Evolutionary conservation across 2,329 filamentous ascomycete genomes (phyloP), one percentile per base, ranked within the genome.

Genomic region (Diaporthe vaccinii): DNA sequence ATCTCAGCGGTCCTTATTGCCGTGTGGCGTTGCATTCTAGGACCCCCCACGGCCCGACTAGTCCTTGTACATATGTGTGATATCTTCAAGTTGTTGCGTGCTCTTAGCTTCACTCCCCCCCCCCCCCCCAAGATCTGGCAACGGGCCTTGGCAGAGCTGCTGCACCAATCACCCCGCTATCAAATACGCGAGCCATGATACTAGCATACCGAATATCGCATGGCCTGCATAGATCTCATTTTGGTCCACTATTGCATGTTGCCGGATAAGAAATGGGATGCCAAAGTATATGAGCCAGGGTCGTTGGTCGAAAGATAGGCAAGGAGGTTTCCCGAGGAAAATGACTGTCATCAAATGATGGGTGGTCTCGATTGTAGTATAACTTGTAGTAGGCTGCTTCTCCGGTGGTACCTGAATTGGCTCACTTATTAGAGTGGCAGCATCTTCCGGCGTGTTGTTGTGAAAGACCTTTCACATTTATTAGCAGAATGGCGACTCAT

Each of bases 141-240:
- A 31, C 14, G 6, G 41, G 59, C 61, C 61, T 65, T 65, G 61
- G 61, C 61, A 49, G 14, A 49, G 61, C 41, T 34, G 25, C 17
- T 65, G 61, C 61, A n/a, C 61, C 61, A 65, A 65, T 65, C 61
- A 65, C 28, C 41, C 59, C 28, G 3, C 41, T 65, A 65, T 65
- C 61, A 34, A 14, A 12, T 65, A 41, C 61, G 61, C 61, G 61
- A 49, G n/a, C 61, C 41, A 65, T 49, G 61, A 65, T 65, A 49
- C 61, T 17, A 65, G 41, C 20, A 49, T 10, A 31, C 61, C 61
- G 34, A 4, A 34, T 36, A 67, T 36, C n/a, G 39, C 41, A 65
- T 65, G 6, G 39, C 25, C 39, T 51, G 61, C 61, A 49, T 67
- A 51, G 4, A 67, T 67, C 44, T 67, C 61, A 67, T 67, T 51